These are phyloP conservation scores for Trichosporon sp. DNA, from an alignment of 1,284 basidiomycete genomes.

Conservation along the genomic window DNA sequence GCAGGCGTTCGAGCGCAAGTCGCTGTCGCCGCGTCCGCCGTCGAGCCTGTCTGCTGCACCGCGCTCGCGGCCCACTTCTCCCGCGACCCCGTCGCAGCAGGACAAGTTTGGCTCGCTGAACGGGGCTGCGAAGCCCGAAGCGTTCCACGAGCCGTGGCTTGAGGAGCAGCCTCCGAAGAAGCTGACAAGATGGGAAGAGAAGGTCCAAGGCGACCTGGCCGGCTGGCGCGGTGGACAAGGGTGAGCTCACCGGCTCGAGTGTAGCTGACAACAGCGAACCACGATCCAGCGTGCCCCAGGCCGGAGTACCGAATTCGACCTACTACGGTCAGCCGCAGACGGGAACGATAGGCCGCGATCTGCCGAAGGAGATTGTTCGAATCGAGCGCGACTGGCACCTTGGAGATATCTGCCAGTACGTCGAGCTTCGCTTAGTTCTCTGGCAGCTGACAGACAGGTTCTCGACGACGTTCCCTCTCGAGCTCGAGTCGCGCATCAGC, in stretches of 20 bases:
- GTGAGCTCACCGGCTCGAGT: slow-evolving; percentile 21
- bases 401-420: slow-evolving; percentile 50
- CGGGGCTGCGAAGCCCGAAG: not conserved
- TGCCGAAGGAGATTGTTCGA: slow-evolving; percentile 49
- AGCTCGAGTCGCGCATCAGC: slow-evolving; percentile 51
- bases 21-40: not conserved
- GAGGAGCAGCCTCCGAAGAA: slow-evolving; percentile 10
- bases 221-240: slow-evolving; percentile 46
- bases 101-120: not conserved
- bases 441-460: slow-evolving; percentile 36
- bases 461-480: slow-evolving; percentile 49
- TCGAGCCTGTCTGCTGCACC: not conserved
- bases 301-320: slow-evolving; percentile 22
- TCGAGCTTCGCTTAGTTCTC: not conserved
- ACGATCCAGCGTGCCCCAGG: slow-evolving; percentile 27
- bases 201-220: slow-evolving; percentile 35
- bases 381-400: slow-evolving; percentile 52
- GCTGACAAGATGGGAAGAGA: slow-evolving; percentile 29
- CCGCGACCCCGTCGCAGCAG: not conserved
- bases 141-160: not conserved
- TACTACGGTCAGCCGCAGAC: slow-evolving; percentile 38
- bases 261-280: slow-evolving; percentile 16
- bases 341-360: slow-evolving; percentile 39
- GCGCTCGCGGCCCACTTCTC: not conserved
- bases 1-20: not conserved